Percentiles rank a stretch among this genome's conserved stretches.
phyloP scores from a whole-genome alignment of 306 rosid species.

The Malus sylvestris region DNA sequence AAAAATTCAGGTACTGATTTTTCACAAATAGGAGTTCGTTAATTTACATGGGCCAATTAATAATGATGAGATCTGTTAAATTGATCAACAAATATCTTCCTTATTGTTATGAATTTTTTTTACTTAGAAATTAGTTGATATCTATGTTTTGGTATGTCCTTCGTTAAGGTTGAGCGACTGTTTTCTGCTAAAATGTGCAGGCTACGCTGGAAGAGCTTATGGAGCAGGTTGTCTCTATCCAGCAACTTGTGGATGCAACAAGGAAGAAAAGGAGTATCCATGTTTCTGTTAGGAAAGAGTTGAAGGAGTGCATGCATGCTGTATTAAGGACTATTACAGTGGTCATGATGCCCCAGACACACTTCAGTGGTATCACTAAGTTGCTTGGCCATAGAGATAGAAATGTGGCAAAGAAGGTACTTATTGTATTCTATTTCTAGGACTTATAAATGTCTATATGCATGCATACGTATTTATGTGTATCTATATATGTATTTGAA shows the following conservation, averaged over 20 bases:
- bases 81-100: neutral
- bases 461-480: neutral
- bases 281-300: conserved; percentile 44
- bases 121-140: neutral
- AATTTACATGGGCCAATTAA: neutral
- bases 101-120: neutral
- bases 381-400: conserved; percentile 57
- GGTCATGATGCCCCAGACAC: conserved; percentile 56
- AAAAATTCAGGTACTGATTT: conserved; percentile 64
- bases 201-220: conserved; percentile 49
- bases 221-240: conserved; percentile 58
- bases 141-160: neutral
- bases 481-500: neutral
- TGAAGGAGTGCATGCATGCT: conserved; percentile 53
- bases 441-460: neutral
- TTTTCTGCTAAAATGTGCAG: conserved; percentile 32
- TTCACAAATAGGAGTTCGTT: neutral
- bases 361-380: conserved; percentile 49
- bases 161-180: neutral
- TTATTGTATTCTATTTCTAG: neutral
- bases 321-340: conserved; percentile 42
- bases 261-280: conserved; percentile 41
- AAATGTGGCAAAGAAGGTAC: conserved; percentile 66
- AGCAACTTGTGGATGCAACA: conserved; percentile 52
- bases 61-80: neutral